Evolutionary conservation across 2,329 filamentous ascomycete genomes (phyloP).

Genomic region (Sarocladium kiliense): DNA sequence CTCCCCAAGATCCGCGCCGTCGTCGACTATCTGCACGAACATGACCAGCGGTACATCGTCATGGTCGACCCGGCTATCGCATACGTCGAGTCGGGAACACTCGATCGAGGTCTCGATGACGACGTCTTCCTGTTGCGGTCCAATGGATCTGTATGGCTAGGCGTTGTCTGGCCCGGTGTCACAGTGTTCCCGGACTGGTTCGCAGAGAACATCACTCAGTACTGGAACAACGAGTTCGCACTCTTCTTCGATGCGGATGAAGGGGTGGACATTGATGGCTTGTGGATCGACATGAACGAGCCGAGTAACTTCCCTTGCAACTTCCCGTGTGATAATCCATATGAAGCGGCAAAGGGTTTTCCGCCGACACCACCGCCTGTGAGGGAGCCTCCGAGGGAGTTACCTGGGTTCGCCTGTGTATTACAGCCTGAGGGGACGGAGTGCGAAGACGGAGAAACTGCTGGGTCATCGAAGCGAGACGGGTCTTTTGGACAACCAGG

Average conservation of each 20-base stretch:
- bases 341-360: constrained; percentile 27
- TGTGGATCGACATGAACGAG: constrained; percentile 71
- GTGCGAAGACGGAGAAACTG: constrained; percentile 5
- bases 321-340: constrained; percentile 19
- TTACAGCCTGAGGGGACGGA: constrained; percentile 17
- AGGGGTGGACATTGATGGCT: constrained; percentile 69
- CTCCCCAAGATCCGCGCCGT: constrained; percentile 58
- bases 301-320: constrained; percentile 37
- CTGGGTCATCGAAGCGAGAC: background rate
- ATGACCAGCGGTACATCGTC: constrained; percentile 65
- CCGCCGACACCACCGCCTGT: constrained; percentile 61
- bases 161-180: constrained; percentile 74
- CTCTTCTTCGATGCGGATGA: constrained; percentile 57
- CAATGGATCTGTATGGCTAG: constrained; percentile 53
- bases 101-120: constrained; percentile 35
- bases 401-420: constrained; percentile 60
- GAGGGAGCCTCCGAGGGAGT: constrained; percentile 54
- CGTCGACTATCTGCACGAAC: constrained; percentile 59
- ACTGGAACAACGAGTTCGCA: constrained; percentile 65
- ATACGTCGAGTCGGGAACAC: constrained; percentile 40
- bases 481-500: background rate
- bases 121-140: constrained; percentile 43
- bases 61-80: constrained; percentile 71
- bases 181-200: constrained; percentile 77
- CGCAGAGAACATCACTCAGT: constrained; percentile 54